Percentiles rank a stretch among this genome's conserved stretches.
Conservation (phyloP, 2,329 filamentous ascomycete species). For the Exophiala spinifera region DNA sequence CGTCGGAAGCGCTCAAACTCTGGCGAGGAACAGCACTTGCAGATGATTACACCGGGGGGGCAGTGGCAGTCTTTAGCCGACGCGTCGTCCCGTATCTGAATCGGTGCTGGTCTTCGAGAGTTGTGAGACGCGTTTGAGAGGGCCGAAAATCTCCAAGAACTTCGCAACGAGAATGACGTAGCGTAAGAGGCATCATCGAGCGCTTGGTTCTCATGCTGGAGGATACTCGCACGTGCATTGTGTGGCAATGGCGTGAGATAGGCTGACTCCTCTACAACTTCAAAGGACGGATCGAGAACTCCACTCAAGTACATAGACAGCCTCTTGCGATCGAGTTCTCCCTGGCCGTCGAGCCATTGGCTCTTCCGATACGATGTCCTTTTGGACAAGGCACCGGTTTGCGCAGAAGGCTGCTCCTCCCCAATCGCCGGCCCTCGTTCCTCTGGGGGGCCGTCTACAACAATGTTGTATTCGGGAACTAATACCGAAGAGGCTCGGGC, state of each 20-base stretch:
- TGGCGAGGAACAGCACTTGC: conserved; percentile 12
- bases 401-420: not conserved
- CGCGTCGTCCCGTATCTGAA: not conserved
- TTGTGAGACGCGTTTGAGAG: not conserved
- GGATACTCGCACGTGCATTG: not conserved
- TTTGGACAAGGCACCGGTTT: not conserved
- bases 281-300: conserved; percentile 14
- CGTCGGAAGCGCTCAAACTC: conserved; percentile 18
- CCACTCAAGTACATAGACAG: conserved; percentile 15
- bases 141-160: not conserved
- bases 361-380: conserved; percentile 8
- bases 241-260: not conserved
- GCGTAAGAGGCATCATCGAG: too few relatives aligned
- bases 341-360: conserved; percentile 10
- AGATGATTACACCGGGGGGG: conserved; percentile 10
- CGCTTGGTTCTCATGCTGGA: not conserved
- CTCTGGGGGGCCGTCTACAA: not conserved
- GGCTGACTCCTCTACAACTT: conserved; percentile 1
- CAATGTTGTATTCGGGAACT: not conserved
- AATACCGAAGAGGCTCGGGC: not conserved
- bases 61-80: conserved; percentile 4
- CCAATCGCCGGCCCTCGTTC: not conserved
- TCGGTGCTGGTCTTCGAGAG: not conserved
- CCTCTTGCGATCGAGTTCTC: conserved; percentile 17
- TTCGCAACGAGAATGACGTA: too few relatives aligned